phyloP scores from a whole-genome alignment of 768 basidiomycete genomes.

The Lepiota venenata region DNA sequence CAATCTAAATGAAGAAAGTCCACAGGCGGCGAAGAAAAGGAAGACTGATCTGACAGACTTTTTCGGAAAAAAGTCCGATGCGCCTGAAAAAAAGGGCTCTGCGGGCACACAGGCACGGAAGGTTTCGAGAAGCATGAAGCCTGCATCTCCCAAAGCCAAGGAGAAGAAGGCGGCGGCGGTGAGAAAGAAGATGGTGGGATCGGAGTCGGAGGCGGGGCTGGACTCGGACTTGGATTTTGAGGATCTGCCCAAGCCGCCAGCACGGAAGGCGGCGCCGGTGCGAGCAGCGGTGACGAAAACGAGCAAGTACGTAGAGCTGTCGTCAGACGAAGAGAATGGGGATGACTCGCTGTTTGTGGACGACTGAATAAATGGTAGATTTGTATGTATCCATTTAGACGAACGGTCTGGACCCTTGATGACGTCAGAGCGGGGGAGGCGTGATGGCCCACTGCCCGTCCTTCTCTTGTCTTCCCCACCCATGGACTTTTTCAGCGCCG shows the following conservation, averaged over 20 bases:
- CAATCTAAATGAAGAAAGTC: constrained; percentile 30
- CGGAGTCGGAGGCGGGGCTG: constrained; percentile 46
- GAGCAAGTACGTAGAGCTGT: constrained; percentile 67
- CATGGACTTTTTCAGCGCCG: constrained; percentile 43
- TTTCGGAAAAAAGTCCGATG: constrained; percentile 44
- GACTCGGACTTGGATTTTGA: constrained; percentile 24
- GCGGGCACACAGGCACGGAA: constrained; percentile 30
- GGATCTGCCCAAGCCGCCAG: constrained; percentile 34
- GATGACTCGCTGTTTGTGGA: constrained; percentile 47
- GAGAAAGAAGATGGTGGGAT: constrained; percentile 31
- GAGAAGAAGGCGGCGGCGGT: constrained; percentile 45
- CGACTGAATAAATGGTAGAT: constrained; percentile 23
- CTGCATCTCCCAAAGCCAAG: constrained; percentile 46
- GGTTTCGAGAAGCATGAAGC: constrained; percentile 58
- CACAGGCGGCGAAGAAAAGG: constrained; percentile 53
- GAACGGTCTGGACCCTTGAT: constrained; percentile 2
- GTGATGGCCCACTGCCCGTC: not conserved
- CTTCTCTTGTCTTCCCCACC: constrained; percentile 11
- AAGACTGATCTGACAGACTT: constrained; percentile 53
- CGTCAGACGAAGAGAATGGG: constrained; percentile 41
- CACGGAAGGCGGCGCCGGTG: constrained; percentile 35
- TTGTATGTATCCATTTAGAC: no score
- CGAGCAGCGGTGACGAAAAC: constrained; percentile 45
- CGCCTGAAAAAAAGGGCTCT: constrained; percentile 34
- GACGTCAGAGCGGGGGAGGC: constrained; percentile 12